Evolutionary conservation across 2,329 filamentous ascomycete genomes (phyloP).

Genomic region (Thielaviopsis populi): DNA sequence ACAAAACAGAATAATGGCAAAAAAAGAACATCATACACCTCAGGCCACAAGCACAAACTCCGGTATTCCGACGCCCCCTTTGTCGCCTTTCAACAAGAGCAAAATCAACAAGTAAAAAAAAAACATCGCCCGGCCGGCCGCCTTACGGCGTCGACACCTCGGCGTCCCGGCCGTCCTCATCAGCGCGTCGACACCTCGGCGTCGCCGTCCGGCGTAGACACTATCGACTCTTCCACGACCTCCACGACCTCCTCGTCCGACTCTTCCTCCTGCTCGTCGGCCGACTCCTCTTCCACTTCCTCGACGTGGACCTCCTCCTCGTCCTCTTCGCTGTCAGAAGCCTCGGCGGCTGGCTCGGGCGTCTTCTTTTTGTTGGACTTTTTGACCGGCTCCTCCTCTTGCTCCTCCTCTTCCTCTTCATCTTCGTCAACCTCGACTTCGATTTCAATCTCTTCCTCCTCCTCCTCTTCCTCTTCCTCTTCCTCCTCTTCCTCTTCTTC

Average conservation of each 20-base stretch:
- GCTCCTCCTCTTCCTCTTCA: slow-evolving; percentile 33
- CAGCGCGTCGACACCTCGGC: slow-evolving; percentile 12
- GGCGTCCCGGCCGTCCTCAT: background rate
- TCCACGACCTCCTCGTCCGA: background rate
- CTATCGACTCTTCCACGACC: slow-evolving; percentile 10
- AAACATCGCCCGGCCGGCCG: no score
- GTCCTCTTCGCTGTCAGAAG: slow-evolving; percentile 13
- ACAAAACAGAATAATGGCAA: slow-evolving; percentile 4
- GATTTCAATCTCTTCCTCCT: slow-evolving; percentile 7
- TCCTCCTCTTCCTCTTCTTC: slow-evolving; percentile 7
- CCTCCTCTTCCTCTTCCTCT: background rate
- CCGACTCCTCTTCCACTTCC: slow-evolving; percentile 1
- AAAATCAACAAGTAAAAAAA: slow-evolving; percentile 13
- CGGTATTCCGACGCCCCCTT: no score
- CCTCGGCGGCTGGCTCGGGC: background rate
- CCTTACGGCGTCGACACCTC: background rate
- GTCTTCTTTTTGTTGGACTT: no score
- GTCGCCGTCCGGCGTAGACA: slow-evolving; percentile 14
- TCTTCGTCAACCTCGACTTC: slow-evolving; percentile 24
- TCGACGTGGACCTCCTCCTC: slow-evolving; percentile 13
- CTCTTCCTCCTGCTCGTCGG: background rate
- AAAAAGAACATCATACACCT: background rate
- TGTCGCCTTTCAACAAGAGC: no score
- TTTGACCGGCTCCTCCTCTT: slow-evolving; percentile 28
- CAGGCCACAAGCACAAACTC: background rate